phyloP scores from a whole-genome alignment of 2,329 filamentous ascomycete species.

The Venturia pyrina region DNA sequence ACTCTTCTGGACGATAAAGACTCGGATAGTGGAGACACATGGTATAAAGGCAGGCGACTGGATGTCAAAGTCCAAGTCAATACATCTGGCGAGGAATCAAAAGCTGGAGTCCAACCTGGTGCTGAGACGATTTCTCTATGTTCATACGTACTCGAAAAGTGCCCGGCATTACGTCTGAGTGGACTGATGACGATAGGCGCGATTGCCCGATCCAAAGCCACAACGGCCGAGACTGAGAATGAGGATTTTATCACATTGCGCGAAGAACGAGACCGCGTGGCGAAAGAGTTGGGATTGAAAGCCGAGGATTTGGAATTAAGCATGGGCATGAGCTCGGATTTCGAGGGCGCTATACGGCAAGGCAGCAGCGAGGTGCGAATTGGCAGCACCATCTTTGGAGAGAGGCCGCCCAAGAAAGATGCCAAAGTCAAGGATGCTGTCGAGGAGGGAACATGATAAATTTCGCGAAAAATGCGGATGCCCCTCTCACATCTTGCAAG shows the following conservation, averaged over 20 bases:
- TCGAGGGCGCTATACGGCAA: slow-evolving; percentile 72
- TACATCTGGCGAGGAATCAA: slow-evolving; percentile 77
- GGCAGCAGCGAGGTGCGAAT: slow-evolving; percentile 86
- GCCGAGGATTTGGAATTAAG: slow-evolving; percentile 67
- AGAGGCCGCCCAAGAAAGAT: slow-evolving; percentile 68
- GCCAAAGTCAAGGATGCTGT: slow-evolving; percentile 50
- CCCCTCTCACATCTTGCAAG: not conserved
- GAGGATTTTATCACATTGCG: slow-evolving; percentile 71
- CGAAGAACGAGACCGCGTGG: slow-evolving; percentile 62
- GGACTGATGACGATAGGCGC: slow-evolving; percentile 97
- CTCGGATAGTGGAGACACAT: slow-evolving; percentile 25
- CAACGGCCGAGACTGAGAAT: slow-evolving; percentile 66
- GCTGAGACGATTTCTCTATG: slow-evolving; percentile 54
- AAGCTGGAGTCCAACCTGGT: slow-evolving; percentile 68
- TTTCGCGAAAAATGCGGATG: not conserved
- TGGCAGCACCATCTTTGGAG: slow-evolving; percentile 88
- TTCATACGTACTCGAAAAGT: slow-evolving; percentile 57
- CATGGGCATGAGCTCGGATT: slow-evolving; percentile 99
- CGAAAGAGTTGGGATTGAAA: slow-evolving; percentile 46
- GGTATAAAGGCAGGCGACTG: slow-evolving; percentile 36
- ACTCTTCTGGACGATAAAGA: slow-evolving; percentile 36
- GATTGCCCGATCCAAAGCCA: slow-evolving; percentile 72
- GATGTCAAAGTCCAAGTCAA: slow-evolving; percentile 89
- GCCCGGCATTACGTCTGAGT: slow-evolving; percentile 62
- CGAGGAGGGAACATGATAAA: not conserved